A percentile compares a stretch with the other conserved stretches of the same genome.
phyloP scores from a whole-genome alignment of 306 rosid species.

The Cyclanthera cordifolia region DNA sequence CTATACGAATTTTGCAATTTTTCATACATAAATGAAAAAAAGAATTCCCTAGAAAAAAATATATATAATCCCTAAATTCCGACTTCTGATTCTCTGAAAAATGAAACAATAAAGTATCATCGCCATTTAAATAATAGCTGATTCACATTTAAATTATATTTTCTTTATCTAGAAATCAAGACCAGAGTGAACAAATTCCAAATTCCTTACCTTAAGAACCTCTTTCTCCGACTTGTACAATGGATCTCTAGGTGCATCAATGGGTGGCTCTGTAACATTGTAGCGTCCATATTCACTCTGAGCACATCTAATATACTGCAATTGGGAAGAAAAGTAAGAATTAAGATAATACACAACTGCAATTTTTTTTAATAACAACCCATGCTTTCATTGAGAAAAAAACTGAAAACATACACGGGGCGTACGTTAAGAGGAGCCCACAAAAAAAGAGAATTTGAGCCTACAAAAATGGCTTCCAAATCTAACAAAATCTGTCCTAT shows the following conservation, averaged over 20 bases:
- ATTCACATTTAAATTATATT: background rate
- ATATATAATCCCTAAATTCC: background rate
- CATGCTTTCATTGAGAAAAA: no score
- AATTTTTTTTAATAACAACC: no score
- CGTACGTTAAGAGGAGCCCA: no score
- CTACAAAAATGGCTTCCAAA: no score
- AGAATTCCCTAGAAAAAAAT: no score
- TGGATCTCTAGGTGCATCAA: slow-evolving; percentile 90
- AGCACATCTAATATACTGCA: slow-evolving; percentile 82
- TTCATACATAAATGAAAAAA: no score
- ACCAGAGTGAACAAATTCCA: background rate
- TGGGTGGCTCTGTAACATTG: slow-evolving; percentile 87
- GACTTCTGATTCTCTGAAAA: background rate
- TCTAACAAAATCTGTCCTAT: no score
- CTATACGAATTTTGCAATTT: no score
- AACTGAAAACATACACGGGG: no score
- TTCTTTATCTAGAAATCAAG: background rate
- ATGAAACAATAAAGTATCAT: background rate
- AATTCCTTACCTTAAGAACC: slow-evolving; percentile 45
- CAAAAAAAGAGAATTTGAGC: no score
- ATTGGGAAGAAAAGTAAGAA: slow-evolving; percentile 15
- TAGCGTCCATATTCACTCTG: slow-evolving; percentile 67
- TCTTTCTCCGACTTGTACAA: slow-evolving; percentile 72
- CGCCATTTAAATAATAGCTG: background rate
- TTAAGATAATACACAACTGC: background rate